Conservation (phyloP, 805 yeast genomes). For the Lipomyces kockii region DNA sequence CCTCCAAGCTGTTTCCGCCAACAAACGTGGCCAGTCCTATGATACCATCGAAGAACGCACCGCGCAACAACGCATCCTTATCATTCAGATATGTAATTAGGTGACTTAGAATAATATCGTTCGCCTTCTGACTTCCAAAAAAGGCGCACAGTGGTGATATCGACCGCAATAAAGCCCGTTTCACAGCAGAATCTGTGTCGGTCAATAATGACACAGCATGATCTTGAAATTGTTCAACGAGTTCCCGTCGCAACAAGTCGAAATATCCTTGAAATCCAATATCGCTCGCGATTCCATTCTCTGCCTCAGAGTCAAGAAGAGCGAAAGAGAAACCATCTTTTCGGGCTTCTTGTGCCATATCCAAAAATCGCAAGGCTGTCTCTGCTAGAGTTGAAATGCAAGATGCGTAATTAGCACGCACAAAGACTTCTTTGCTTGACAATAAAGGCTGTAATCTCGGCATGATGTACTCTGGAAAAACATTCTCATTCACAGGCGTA, state of each 20-base stretch:
- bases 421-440: constrained; percentile 50
- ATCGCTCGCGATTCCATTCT: constrained; percentile 45
- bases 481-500: constrained; percentile 72
- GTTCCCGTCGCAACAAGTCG: constrained; percentile 49
- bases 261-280: constrained; percentile 37
- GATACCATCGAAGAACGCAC: constrained; percentile 72
- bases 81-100: constrained; percentile 90
- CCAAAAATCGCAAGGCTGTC: constrained; percentile 65
- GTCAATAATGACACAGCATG: constrained; percentile 69
- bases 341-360: constrained; percentile 55
- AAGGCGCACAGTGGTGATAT: constrained; percentile 79
- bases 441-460: constrained; percentile 65
- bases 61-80: constrained; percentile 64
- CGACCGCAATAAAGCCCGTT: constrained; percentile 68
- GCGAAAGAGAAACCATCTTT: constrained; percentile 37
- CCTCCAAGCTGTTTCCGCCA: constrained; percentile 82
- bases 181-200: constrained; percentile 67
- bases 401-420: constrained; percentile 70
- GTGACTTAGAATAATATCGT: constrained; percentile 87
- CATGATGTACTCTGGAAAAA: constrained; percentile 80
- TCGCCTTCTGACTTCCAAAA: constrained; percentile 85
- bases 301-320: constrained; percentile 53
- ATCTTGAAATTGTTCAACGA: constrained; percentile 64
- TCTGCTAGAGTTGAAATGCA: constrained; percentile 75
- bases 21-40: constrained; percentile 76